Base-by-base conservation (phyloP, 2,329 filamentous ascomycete genomes). In the Neofusicoccum sp. region DNA sequence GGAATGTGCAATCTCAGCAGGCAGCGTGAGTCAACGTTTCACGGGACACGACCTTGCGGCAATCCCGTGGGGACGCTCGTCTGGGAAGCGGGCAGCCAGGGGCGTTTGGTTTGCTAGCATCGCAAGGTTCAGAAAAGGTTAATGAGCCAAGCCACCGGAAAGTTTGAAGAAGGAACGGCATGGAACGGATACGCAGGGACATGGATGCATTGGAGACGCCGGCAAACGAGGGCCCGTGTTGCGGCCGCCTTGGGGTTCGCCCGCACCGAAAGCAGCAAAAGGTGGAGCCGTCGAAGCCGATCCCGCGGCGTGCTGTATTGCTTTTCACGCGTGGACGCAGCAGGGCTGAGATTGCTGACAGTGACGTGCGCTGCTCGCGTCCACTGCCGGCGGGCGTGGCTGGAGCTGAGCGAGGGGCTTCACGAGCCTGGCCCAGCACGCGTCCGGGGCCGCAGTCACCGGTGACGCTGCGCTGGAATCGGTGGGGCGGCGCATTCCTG, bases 1-100 rank as follows among this genome's bases (percentile, higher is more conserved):
- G 54, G 54, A 58, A 58, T 58, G 54, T n/a, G 43, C 39, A 58
- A 58, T 58, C 54, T 58, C 16, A 58, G 45, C 29, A 33, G 28
- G 28, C 36, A 12, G 41, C 34, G 22, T 43, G 50, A 56, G 54
- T 44, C 54, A 58, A 6, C 9, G 54, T 58, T 47, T 45, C 41
- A 58, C 31, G 36, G 31, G 14, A 41, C 49, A 28, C 4, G 22
- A 54, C 36, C 36, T 33, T 56, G 52, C 54, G 29, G 33, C 48
- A 50, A 50, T 49, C 47, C 47, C 16, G 37, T 56, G 52, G 37
- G 11, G 31, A 36, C 54, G 54, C 39, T 58, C 31, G 41, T 58
- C 28, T 58, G 54, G 54, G 54, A 58, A 58, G 54, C 41, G 41
- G 45, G 41, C 41, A 31, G 31, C 54, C 9, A 31, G 16, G 31